These are phyloP conservation scores for Curvularia lunata DNA, from an alignment of 2,329 filamentous ascomycete species.

Conservation along the genomic window DNA sequence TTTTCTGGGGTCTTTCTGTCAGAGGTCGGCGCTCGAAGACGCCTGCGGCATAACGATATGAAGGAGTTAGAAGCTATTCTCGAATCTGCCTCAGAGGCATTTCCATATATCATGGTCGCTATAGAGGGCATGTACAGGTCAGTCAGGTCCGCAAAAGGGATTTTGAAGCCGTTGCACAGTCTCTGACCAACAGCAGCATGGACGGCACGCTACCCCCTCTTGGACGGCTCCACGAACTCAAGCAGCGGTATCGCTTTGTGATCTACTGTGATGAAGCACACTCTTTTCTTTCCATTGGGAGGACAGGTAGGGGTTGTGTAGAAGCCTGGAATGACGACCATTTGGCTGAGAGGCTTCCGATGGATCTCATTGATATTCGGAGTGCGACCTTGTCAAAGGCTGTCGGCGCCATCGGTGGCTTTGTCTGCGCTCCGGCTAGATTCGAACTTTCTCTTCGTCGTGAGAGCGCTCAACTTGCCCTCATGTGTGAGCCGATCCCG, in stretches of 20 bases:
- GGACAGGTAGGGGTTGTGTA: conserved; percentile 1
- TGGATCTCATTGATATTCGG: conserved; percentile 2
- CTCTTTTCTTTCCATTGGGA: conserved; percentile 1
- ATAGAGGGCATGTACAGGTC: conserved; percentile 6
- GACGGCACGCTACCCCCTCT: conserved; percentile 4
- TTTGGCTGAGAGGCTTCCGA: neutral
- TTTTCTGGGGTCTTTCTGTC: neutral
- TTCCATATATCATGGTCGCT: neutral
- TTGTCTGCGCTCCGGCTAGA: neutral
- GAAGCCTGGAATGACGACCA: conserved; percentile 3
- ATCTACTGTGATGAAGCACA: conserved; percentile 3
- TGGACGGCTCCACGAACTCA: neutral
- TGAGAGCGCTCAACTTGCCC: neutral
- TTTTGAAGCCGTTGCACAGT: neutral
- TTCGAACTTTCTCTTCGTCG: neutral
- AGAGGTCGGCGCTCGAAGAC: neutral
- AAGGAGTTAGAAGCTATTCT: neutral
- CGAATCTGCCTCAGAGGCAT: neutral
- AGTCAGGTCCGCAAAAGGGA: neutral
- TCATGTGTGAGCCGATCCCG: neutral
- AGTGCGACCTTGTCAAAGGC: conserved; percentile 3
- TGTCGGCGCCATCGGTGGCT: conserved; percentile 1
- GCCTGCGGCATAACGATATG: conserved; percentile 1
- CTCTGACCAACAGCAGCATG: conserved; percentile 1
- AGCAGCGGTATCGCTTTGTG: neutral